Evolutionary conservation across 495 filamentous ascomycete genomes (phyloP), one percentile per base, ranked within the genome.

Genomic region (Aspergillus nidulans): DNA sequence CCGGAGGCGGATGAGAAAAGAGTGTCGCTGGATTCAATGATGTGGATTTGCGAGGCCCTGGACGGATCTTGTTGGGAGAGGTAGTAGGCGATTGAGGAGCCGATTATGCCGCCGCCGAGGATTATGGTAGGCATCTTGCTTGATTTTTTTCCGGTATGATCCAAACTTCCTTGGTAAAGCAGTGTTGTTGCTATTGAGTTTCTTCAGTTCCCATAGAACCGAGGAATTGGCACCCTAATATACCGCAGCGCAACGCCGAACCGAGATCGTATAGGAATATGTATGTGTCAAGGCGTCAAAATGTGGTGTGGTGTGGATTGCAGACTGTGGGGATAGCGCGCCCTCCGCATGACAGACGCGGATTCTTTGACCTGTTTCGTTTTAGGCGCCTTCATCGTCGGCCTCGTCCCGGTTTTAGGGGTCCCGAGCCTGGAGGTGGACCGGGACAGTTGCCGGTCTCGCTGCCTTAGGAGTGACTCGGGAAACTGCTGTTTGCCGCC

Each of bases 81-180:
- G 63, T 89, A 90, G 68, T 87, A 91, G 10, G 88, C 89, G 21
- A 85, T 88, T n/a, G 86, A 86, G 43, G 81, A 67, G 55, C 87
- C 87, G 36, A 94, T 89, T 67, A 94, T 91, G 48, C 89, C 89
- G 46, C 81, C 80, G 45, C 89, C 89, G 43, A 94, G 67, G 53
- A 92, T 91, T 26, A 91, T 80, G 18, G 84, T 91, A 23, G 72
- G 53, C 75, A 77, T 77, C 45, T 21, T 63, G 34, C 63, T 24
- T 30, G n/a, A 28, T 34, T 12, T 49, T 19, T 18, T 20, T n/a
- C n/a, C n/a, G n/a, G n/a, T n/a, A n/a, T n/a, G n/a, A n/a, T n/a
- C n/a, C n/a, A n/a, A n/a, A n/a, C n/a, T n/a, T n/a, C n/a, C 9
- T 28, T 28, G 26, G 26, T 28, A 9, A 4, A 28, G 9, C 9